Conservation (phyloP, 148 eudicot genomes). For the Rhododendron griersonianum region DNA sequence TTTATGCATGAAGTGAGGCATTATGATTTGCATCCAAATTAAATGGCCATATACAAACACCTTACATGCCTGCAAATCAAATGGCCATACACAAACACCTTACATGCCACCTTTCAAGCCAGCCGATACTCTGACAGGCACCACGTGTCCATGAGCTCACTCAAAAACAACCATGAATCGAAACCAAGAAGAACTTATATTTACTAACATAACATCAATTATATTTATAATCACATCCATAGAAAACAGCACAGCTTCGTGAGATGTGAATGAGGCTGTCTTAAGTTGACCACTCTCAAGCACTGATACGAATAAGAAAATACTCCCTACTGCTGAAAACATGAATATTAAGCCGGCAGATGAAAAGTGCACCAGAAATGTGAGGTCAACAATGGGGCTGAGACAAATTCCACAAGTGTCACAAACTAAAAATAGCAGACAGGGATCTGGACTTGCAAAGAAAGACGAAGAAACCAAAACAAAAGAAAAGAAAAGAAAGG, state of each 20-base stretch:
- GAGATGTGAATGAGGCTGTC: not conserved
- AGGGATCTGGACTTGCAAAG: not conserved
- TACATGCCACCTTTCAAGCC: not conserved
- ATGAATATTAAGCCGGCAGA: not conserved
- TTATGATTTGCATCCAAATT: not conserved
- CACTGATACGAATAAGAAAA: not conserved
- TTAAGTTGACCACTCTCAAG: not conserved
- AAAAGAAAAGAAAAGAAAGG: too few species aligned
- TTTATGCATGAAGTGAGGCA: too few species aligned
- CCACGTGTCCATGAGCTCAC: not conserved
- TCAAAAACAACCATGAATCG: not conserved
- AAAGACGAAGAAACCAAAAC: not conserved
- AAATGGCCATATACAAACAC: too few species aligned
- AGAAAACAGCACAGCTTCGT: not conserved
- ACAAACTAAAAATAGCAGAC: not conserved
- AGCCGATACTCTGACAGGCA: not conserved
- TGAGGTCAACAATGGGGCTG: not conserved
- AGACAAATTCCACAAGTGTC: not conserved
- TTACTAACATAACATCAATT: not conserved
- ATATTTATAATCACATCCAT: not conserved
- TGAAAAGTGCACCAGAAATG: not conserved
- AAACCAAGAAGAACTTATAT: not conserved
- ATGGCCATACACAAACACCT: not conserved
- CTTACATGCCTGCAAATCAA: too few species aligned
- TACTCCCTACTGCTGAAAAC: not conserved